Evolutionary conservation across 768 basidiomycete species (phyloP), one percentile per base, ranked within the genome.

Genomic region (Dioszegia crocea): DNA sequence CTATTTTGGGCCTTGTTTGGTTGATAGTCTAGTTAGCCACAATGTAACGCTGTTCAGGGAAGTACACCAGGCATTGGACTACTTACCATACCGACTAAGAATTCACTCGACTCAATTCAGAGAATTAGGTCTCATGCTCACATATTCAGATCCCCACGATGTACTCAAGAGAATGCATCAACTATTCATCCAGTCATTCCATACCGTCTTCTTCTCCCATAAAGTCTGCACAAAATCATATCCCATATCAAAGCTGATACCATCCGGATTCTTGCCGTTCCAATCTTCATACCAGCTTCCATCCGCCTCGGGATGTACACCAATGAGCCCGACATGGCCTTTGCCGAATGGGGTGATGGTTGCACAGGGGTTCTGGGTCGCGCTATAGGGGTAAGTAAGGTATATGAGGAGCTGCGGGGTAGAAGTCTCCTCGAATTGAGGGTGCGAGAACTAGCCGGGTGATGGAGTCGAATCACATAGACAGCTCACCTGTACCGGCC

Each of bases 191-290:
- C 41, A 43, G 21, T 23, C 21, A 43, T 17, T 43, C 41, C 21
- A n/a, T 8, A 43, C 41, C 41, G 41, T 43, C 41, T 23, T 43
- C 16, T 17, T 43, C n/a, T 48, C 29, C 47, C 47, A 48, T 10
- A 48, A 19, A 48, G 47, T 48, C 47, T 48, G 47, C 8, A 48
- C 26, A n/a, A 48, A 48, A 48, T 48, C 47, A 17, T 29, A 31
- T 6, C 47, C 47, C 16, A 48, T 21, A 26, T 48, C 47, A 29
- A 9, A 48, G 10, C n/a, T 14, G 8, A 48, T 48, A 4, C 47
- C 47, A 48, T 48, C 47, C 26, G 47, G 47, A 29, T 48, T 48
- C 23, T 48, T 26, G 16, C 47, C 47, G 26, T 48, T 31, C 47
- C 47, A 48, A 24, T 48, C 47, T 23, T 21, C 47, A 48, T 48